Percentiles rank a stretch among this genome's conserved stretches.
phyloP scores from a whole-genome alignment of 345 rosid species.

The Laguncularia racemosa region DNA sequence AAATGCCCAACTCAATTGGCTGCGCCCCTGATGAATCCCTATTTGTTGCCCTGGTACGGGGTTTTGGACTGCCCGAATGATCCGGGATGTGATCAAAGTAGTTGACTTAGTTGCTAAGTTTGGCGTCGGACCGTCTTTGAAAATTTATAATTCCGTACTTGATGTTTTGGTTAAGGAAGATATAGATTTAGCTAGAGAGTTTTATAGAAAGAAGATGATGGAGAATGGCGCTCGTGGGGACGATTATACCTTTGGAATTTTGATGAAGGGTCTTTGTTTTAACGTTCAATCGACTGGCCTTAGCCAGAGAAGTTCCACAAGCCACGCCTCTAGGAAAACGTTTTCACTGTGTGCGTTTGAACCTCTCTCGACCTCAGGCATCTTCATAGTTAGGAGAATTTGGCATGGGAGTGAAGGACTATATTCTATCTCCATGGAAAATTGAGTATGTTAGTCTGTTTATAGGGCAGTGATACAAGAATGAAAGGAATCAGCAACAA shows the following conservation, averaged over 20 bases:
- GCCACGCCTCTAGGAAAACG: no score
- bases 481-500: no score
- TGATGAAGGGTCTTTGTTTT: constrained; percentile 91
- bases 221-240: constrained; percentile 56
- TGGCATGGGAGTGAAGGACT: no score
- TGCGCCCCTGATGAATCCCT: constrained; percentile 60
- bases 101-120: constrained; percentile 45
- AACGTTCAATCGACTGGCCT: no score
- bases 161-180: constrained; percentile 79
- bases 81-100: constrained; percentile 39
- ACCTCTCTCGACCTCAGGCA: no score
- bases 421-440: no score
- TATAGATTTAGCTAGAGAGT: constrained; percentile 76
- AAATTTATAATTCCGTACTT: constrained; percentile 58
- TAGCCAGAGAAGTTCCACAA: no score
- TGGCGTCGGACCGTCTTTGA: constrained; percentile 48
- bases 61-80: constrained; percentile 60
- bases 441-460: no score
- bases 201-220: constrained; percentile 77
- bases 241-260: constrained; percentile 73
- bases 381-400: no score
- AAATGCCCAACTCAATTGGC: constrained; percentile 65
- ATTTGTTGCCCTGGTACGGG: constrained; percentile 57
- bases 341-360: no score
- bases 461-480: no score